These are phyloP conservation scores for Dactylellina drechsleri DNA, from an alignment of 2,329 filamentous ascomycete species.

Conservation along the genomic window DNA sequence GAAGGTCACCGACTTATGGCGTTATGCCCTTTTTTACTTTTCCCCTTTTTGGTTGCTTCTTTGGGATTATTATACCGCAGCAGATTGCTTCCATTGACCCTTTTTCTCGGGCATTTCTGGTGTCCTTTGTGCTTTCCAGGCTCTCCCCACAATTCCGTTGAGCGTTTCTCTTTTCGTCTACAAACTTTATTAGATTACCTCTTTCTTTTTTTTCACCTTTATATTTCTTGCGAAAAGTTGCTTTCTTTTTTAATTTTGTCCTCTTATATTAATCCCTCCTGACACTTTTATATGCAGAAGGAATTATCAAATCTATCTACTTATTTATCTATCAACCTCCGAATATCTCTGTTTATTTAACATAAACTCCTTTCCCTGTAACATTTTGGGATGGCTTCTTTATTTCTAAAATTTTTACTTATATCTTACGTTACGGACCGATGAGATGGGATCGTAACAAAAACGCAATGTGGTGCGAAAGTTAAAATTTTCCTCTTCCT, in stretches of 20 bases:
- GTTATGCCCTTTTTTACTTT: slow-evolving; percentile 44
- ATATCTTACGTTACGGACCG: not conserved
- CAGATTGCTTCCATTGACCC: slow-evolving; percentile 26
- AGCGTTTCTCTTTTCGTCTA: slow-evolving; percentile 23
- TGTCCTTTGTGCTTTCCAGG: slow-evolving; percentile 19
- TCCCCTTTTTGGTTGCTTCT: slow-evolving; percentile 5
- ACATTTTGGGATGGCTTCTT: not conserved
- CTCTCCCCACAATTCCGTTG: slow-evolving; percentile 27
- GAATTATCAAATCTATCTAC: slow-evolving; percentile 9
- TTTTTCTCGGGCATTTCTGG: slow-evolving; percentile 18
- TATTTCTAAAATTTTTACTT: not conserved
- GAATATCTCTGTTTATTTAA: slow-evolving; percentile 23
- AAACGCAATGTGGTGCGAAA: slow-evolving; percentile 16
- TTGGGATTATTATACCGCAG: slow-evolving; percentile 16
- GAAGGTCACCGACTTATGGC: slow-evolving; percentile 32
- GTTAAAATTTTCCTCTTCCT: too few relatives aligned
- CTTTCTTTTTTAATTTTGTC: not conserved
- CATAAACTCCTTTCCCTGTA: slow-evolving; percentile 54
- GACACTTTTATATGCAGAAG: slow-evolving; percentile 53
- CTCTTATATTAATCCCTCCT: slow-evolving; percentile 16
- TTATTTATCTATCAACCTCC: not conserved
- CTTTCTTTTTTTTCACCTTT: slow-evolving; percentile 17
- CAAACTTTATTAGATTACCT: slow-evolving; percentile 37
- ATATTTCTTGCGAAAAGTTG: slow-evolving; percentile 39
- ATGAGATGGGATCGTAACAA: not conserved